These are phyloP conservation scores for Auriscalpium orientale DNA, from an alignment of 768 basidiomycete species.

Conservation along the genomic window DNA sequence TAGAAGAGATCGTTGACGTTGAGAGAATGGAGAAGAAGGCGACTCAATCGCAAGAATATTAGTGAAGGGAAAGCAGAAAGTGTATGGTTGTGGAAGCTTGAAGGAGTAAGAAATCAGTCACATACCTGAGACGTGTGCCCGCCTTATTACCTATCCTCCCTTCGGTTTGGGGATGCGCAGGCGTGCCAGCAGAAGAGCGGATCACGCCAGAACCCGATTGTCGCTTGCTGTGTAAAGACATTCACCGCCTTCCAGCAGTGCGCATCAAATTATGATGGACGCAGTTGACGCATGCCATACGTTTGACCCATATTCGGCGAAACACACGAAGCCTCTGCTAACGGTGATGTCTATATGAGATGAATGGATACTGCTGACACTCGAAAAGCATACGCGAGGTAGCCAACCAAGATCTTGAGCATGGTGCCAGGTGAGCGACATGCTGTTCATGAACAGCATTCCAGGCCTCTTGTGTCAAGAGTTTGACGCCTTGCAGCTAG, in stretches of 20 bases:
- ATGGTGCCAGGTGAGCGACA: too few species aligned
- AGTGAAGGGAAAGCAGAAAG: background rate
- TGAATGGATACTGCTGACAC: too few species aligned
- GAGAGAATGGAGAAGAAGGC: background rate
- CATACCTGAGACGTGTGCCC: background rate
- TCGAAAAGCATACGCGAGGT: too few species aligned
- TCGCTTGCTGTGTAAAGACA: too few species aligned
- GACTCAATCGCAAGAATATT: background rate
- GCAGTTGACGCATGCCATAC: background rate
- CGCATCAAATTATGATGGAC: background rate
- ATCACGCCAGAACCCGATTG: too few species aligned
- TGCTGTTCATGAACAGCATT: too few species aligned
- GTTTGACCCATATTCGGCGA: too few species aligned
- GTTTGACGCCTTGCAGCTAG: too few species aligned
- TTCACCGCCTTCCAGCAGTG: background rate
- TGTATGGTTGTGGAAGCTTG: background rate
- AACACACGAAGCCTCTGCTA: too few species aligned
- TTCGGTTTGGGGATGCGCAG: background rate
- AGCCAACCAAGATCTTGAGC: too few species aligned
- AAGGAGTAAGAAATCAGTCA: background rate
- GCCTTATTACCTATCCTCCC: background rate
- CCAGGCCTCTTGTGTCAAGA: too few species aligned
- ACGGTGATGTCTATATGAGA: too few species aligned
- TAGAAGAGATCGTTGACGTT: background rate
- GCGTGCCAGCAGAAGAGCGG: background rate